Conservation (phyloP, 2,329 filamentous ascomycete genomes). For the Periconia sp. region DNA sequence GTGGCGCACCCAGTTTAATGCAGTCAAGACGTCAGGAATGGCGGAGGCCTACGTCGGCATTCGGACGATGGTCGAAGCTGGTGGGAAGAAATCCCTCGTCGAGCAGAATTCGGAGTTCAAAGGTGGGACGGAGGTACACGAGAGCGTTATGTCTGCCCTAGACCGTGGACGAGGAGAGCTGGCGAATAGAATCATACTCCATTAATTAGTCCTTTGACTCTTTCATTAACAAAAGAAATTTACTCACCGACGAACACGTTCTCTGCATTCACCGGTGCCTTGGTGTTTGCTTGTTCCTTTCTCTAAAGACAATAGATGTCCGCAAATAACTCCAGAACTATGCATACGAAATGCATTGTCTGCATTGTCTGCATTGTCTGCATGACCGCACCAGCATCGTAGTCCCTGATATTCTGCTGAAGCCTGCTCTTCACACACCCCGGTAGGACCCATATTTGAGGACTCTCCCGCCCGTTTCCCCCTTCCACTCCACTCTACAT, state of each 20-base stretch:
- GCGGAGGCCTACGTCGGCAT: conserved; percentile 51
- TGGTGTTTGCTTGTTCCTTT: neutral
- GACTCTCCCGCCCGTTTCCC: neutral
- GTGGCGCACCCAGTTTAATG: conserved; percentile 45
- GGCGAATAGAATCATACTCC: neutral
- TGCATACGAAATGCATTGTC: neutral
- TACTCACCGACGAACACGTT: neutral
- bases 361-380: neutral
- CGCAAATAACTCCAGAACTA: neutral
- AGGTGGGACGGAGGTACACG: conserved; percentile 41
- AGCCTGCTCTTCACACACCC: neutral
- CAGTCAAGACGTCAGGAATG: conserved; percentile 50
- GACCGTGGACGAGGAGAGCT: conserved; percentile 52
- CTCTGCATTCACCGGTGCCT: neutral
- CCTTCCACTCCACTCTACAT: conserved; percentile 2
- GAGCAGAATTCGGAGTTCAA: conserved; percentile 42
- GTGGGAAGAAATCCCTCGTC: conserved; percentile 49
- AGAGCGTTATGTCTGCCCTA: conserved; percentile 45
- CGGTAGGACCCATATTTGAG: neutral
- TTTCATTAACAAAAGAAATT: neutral
- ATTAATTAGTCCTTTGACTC: neutral
- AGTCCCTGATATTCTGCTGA: too few relatives aligned
- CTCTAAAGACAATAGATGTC: conserved; percentile 3
- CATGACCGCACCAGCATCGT: too few relatives aligned
- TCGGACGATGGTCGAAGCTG: conserved; percentile 55